These are phyloP conservation scores for Russula brevipes DNA, from an alignment of 768 basidiomycete genomes.

Conservation along the genomic window DNA sequence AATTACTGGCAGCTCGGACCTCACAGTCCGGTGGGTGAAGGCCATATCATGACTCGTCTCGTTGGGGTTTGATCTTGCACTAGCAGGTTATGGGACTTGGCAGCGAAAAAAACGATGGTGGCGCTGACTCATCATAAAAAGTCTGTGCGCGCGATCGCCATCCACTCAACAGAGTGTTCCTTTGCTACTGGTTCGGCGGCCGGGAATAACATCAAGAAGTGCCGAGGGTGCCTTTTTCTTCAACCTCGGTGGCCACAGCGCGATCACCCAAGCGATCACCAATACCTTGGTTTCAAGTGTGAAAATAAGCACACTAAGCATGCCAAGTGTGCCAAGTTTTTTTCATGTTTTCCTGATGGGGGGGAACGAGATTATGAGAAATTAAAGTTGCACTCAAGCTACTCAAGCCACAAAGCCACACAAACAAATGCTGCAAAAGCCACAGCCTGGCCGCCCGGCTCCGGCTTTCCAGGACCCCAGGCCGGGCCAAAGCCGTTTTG, in stretches of 20 bases:
- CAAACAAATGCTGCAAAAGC: no score
- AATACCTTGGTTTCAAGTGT: no score
- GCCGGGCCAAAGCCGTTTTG: no score
- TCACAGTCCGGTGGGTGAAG: conserved; percentile 71
- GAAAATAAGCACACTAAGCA: no score
- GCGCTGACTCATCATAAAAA: conserved; percentile 99
- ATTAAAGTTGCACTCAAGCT: no score
- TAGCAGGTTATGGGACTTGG: conserved; percentile 88
- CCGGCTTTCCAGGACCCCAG: no score
- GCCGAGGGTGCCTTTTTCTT: conserved; percentile 94
- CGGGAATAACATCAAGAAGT: conserved; percentile 99
- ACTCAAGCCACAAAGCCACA: no score
- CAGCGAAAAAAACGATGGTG: conserved; percentile 93
- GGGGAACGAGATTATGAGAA: no score
- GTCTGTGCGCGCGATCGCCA: conserved; percentile 86
- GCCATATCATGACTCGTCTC: background rate
- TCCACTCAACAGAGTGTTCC: conserved; percentile 94
- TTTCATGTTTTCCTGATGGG: no score
- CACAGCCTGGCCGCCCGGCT: no score
- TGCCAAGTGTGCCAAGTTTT: no score
- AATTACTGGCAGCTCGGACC: conserved; percentile 98
- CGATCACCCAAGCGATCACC: no score
- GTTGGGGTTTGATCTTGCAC: conserved; percentile 5
- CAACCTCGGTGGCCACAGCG: conserved; percentile 95
- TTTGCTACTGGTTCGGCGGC: conserved; percentile 95